Conservation (phyloP, 2,329 filamentous ascomycete species). For the Fusarium agapanthi region DNA sequence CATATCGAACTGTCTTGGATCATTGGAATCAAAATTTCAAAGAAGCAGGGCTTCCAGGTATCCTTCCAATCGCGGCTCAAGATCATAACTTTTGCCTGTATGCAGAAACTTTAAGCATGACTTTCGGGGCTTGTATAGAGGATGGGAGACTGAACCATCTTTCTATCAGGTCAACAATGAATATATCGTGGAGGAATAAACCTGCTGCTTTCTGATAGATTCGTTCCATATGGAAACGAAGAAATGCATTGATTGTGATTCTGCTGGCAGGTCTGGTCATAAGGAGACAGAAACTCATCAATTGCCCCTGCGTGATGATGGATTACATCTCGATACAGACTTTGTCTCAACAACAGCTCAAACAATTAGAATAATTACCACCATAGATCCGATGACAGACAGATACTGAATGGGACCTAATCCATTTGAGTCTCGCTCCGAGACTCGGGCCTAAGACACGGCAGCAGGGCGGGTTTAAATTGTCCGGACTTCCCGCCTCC, state of each 20-base stretch:
- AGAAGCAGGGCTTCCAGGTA: neutral
- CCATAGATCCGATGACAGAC: neutral
- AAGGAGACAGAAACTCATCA: neutral
- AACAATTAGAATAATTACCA: neutral
- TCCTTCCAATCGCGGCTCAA: neutral
- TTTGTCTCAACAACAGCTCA: neutral
- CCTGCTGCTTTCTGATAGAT: neutral
- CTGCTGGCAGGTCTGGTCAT: neutral
- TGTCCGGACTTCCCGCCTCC: constrained; percentile 2
- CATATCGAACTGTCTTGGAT: neutral
- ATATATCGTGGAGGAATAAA: neutral
- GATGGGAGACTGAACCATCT: neutral
- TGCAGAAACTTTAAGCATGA: neutral
- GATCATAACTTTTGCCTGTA: neutral
- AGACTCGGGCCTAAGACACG: neutral
- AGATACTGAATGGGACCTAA: neutral
- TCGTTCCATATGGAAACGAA: neutral
- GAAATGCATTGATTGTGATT: neutral
- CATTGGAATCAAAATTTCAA: neutral
- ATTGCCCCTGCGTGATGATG: neutral
- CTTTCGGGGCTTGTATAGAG: neutral
- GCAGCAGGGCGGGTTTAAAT: neutral
- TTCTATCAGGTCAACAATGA: neutral
- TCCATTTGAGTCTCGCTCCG: neutral
- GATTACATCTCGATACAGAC: neutral